Conservation (phyloP, 768 basidiomycete species). For the Strobilomyces echinocephalus region DNA sequence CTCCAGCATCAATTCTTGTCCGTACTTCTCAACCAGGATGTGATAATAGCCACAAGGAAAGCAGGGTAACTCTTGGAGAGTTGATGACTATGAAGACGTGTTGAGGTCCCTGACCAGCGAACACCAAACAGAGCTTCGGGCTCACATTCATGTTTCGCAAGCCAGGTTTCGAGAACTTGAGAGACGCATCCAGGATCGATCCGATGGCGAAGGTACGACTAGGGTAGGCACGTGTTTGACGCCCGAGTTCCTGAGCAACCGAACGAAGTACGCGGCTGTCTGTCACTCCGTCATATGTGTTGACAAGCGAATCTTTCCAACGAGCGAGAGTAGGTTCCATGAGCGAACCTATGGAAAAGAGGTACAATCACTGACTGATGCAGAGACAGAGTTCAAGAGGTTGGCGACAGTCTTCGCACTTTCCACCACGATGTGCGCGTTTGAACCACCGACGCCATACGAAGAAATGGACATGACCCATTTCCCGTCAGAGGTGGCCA, state of each 20-base stretch:
- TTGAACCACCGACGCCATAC: constrained; percentile 33
- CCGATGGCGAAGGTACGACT: constrained; percentile 25
- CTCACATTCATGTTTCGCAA: constrained; percentile 19
- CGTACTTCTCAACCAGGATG: constrained; percentile 26
- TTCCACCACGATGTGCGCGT: constrained; percentile 31
- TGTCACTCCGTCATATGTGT: constrained; percentile 13
- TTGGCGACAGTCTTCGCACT: constrained; percentile 15
- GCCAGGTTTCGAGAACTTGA: constrained; percentile 29
- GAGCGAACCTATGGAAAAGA: constrained; percentile 27
- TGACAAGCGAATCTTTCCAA: constrained; percentile 23
- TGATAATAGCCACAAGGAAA: constrained; percentile 31
- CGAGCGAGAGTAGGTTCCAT: constrained; percentile 23
- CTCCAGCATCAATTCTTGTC: constrained; percentile 30
- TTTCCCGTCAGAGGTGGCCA: constrained; percentile 26
- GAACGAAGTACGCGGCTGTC: constrained; percentile 25
- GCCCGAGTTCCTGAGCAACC: constrained; percentile 24
- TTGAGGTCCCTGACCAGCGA: constrained; percentile 35
- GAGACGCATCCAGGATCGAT: constrained; percentile 15
- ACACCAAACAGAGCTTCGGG: constrained; percentile 33
- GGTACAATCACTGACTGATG: constrained; percentile 9
- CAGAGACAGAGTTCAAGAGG: constrained; percentile 3
- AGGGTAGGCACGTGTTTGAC: constrained; percentile 29
- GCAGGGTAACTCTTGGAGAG: constrained; percentile 29
- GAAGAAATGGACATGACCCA: constrained; percentile 32
- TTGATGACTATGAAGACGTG: constrained; percentile 34